Conservation (phyloP, 2,329 filamentous ascomycete species). For the Fusarium chaquense region DNA sequence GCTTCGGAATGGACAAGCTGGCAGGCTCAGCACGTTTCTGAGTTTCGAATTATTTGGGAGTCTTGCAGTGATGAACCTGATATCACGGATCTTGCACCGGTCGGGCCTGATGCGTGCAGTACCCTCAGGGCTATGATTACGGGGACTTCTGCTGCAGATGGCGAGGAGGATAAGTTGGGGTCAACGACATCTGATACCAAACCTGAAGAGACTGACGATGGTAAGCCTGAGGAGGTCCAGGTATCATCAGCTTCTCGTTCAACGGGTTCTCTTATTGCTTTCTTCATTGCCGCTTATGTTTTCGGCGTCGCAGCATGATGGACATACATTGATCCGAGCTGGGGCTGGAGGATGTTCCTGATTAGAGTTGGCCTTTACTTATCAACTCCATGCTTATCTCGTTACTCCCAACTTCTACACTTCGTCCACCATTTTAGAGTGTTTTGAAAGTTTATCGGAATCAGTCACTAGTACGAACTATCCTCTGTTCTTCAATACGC, state of each 20-base stretch:
- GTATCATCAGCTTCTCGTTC: background rate
- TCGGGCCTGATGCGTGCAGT: slow-evolving; percentile 17
- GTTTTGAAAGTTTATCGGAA: no score
- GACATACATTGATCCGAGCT: background rate
- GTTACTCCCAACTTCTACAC: background rate
- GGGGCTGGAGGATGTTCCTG: background rate
- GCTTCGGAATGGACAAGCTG: slow-evolving; percentile 10
- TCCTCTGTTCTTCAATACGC: no score
- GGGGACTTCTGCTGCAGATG: background rate
- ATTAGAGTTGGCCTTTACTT: background rate
- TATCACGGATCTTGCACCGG: slow-evolving; percentile 4
- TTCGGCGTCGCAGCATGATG: background rate
- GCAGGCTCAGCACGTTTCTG: slow-evolving; percentile 3
- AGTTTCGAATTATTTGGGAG: background rate
- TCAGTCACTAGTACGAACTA: no score
- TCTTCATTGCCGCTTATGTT: background rate
- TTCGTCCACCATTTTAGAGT: no score
- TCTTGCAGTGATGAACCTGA: background rate
- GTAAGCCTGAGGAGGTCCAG: background rate
- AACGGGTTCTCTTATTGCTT: background rate
- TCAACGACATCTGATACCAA: background rate
- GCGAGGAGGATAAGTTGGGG: background rate
- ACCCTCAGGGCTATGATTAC: slow-evolving; percentile 17
- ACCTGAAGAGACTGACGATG: background rate
- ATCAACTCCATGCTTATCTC: background rate